Evolutionary conservation across 1,284 basidiomycete species (phyloP), one percentile per base, ranked within the genome.

Genomic region (Cryptococcus jaspeensis): DNA sequence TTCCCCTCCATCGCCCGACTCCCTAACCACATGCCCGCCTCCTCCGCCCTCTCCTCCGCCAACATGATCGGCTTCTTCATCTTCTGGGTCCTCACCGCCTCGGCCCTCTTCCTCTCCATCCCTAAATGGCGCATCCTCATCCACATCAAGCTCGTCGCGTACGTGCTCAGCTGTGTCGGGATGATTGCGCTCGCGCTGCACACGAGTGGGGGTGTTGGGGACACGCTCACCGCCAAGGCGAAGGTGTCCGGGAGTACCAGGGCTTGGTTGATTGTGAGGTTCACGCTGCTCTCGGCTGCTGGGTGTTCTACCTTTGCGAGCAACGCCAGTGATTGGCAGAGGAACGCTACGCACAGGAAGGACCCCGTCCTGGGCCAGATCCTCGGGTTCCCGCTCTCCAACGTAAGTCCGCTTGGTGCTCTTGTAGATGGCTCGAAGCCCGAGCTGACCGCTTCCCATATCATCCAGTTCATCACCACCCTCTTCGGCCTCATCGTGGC

Each of bases 401-500:
- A 66, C 56, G 59, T 89, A 58, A 28, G 65, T 62, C 18, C 47
- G 0, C 38, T 59, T 11, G 23, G n/a, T n/a, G n/a, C n/a, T n/a
- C 37, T 15, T 56, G 55, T 47, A 39, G 50, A 18, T 87, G 58
- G 81, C 3, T 23, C 36, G 28, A 18, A 40, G 16, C 13, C 18
- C 12, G 20, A 22, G 15, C 39, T 53, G 22, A 51, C 23, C 48
- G 40, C 16, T 7, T 23, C 23, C 25, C 86, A 0, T 81, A 0
- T 81, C 89, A 18, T 88, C 88, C 0, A 65, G 60, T 65, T 65
- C 28, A 75, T 91, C 58, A 87, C 89, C 57, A 86, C 85, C 64
- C 86, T 92, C 76, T 81, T 91, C 54, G 90, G 89, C 1, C 87
- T 92, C 70, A 85, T 91, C 52, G 87, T 91, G 61, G 86, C 86